Evolutionary conservation across 306 rosid genomes (phyloP).

Genomic region (Hylodesmum podocarpum): DNA sequence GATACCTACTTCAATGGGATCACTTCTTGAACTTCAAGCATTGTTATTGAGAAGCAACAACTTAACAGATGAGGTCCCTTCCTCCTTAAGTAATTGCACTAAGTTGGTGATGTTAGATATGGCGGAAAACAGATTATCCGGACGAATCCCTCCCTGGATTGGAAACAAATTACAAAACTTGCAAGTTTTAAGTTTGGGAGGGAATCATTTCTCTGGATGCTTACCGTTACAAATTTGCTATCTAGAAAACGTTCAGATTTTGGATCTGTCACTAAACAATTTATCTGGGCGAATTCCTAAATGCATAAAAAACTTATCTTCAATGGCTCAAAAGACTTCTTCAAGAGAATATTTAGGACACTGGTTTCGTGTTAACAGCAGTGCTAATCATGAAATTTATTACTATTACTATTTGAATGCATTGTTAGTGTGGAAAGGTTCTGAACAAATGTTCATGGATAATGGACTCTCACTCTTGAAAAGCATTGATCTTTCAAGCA

Average conservation of each 20-base stretch:
- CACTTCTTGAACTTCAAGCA: background rate
- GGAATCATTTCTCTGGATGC: background rate
- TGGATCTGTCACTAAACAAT: background rate
- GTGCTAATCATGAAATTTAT: no score
- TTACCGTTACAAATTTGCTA: background rate
- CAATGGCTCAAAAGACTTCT: background rate
- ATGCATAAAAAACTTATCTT: background rate
- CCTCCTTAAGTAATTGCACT: background rate
- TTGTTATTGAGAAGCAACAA: conserved; percentile 10
- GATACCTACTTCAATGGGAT: background rate
- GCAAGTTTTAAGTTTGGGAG: background rate
- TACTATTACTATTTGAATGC: background rate
- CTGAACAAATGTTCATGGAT: background rate
- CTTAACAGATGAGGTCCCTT: background rate
- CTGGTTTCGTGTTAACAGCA: no score
- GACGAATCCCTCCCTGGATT: background rate
- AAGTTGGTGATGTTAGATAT: background rate
- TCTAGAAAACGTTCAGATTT: background rate
- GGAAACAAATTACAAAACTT: background rate
- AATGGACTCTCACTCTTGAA: background rate
- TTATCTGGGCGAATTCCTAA: background rate
- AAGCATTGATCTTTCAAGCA: conserved; percentile 12
- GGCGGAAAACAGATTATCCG: conserved; percentile 6
- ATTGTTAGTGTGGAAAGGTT: background rate
- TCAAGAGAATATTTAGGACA: background rate